Percentiles rank a stretch among this genome's conserved stretches.
phyloP scores from a whole-genome alignment of 306 rosid species.

The Casuarina glauca region DNA sequence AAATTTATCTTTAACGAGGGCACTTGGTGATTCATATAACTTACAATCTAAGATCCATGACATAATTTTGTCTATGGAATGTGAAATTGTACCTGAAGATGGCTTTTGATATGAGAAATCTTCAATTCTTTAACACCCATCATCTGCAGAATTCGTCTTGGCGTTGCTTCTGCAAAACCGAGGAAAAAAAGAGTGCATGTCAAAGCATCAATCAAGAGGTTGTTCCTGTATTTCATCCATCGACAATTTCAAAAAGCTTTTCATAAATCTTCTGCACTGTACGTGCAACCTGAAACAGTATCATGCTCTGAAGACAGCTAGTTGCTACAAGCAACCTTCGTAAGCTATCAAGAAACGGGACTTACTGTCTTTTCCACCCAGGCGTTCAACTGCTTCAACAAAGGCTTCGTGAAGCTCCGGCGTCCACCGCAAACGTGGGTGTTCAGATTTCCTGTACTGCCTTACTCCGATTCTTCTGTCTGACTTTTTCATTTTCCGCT shows the following conservation, averaged over 20 bases:
- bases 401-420: constrained; percentile 44
- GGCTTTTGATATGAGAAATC: constrained; percentile 81
- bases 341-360: background rate
- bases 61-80: too few relatives aligned
- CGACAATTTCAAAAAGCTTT: background rate
- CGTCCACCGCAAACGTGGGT: constrained; percentile 51
- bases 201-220: background rate
- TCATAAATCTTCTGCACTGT: background rate
- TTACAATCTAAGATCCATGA: too few relatives aligned
- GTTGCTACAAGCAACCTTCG: background rate
- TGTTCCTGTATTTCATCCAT: too few relatives aligned
- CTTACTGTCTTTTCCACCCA: constrained; percentile 50
- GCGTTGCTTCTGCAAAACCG: constrained; percentile 69
- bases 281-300: background rate
- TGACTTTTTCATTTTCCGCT: constrained; percentile 20
- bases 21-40: background rate
- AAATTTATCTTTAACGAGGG: background rate
- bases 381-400: constrained; percentile 38
- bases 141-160: constrained; percentile 64
- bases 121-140: constrained; percentile 66
- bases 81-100: constrained; percentile 58
- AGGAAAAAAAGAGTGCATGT: background rate
- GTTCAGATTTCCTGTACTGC: constrained; percentile 43
- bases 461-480: constrained; percentile 34
- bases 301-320: background rate